Conservation (phyloP, 2,329 filamentous ascomycete genomes). For the Fusarium paranaense region DNA sequence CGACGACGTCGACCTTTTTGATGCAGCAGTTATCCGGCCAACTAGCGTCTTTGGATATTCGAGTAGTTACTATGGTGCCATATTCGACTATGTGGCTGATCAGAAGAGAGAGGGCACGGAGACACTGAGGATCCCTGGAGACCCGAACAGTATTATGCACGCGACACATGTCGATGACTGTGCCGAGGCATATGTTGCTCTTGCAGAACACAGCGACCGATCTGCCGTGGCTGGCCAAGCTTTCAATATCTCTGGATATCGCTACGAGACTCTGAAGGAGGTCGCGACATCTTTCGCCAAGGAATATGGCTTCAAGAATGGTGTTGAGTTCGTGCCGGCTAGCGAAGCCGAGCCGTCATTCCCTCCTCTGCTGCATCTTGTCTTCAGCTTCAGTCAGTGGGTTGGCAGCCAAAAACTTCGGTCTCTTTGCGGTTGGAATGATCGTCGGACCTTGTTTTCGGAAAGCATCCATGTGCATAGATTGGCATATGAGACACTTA, state of each 20-base stretch:
- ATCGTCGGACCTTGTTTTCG: conserved; percentile 51
- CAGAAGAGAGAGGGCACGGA: conserved; percentile 32
- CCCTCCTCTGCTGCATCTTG: conserved; percentile 32
- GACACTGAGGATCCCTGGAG: conserved; percentile 48
- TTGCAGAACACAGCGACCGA: conserved; percentile 53
- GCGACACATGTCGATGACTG: conserved; percentile 63
- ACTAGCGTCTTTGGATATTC: conserved; percentile 60
- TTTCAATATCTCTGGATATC: conserved; percentile 59
- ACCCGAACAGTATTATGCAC: conserved; percentile 56
- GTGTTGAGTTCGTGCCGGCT: conserved; percentile 42
- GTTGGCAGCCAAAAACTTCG: conserved; percentile 56
- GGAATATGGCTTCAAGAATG: conserved; percentile 54
- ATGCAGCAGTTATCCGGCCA: conserved; percentile 57
- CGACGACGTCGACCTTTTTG: conserved; percentile 53
- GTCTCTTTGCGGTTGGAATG: conserved; percentile 54
- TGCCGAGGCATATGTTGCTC: conserved; percentile 58
- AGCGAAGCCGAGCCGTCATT: conserved; percentile 31
- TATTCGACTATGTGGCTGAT: conserved; percentile 51
- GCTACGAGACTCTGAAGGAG: conserved; percentile 58
- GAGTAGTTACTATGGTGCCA: conserved; percentile 57
- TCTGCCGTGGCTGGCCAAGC: conserved; percentile 50
- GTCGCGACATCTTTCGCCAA: conserved; percentile 52
- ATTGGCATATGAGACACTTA: conserved; percentile 51
- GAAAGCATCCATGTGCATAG: conserved; percentile 52
- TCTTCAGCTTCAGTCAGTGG: conserved; percentile 56